Evolutionary conservation across 768 basidiomycete species (phyloP).

Genomic region (Mycena crocata): DNA sequence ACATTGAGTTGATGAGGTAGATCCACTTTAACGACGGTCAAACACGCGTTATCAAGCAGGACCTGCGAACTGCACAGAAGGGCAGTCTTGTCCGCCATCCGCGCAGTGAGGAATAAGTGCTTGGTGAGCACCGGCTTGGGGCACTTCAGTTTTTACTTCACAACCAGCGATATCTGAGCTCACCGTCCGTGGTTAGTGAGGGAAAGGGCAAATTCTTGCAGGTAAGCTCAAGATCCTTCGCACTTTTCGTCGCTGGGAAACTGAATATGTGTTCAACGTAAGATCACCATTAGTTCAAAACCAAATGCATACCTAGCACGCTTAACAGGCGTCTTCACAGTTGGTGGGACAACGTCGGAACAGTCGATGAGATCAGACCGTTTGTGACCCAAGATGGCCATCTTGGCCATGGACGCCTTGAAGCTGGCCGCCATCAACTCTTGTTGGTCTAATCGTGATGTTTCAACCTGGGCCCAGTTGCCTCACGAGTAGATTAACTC

Average conservation of each 20-base stretch:
- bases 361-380: conserved; percentile 5
- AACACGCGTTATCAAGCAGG: conserved; percentile 10
- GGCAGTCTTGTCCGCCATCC: conserved; percentile 6
- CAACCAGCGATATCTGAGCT: neutral
- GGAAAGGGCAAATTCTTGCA: neutral
- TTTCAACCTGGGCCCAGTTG: no score
- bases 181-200: conserved; percentile 5
- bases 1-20: no score
- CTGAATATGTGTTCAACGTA: neutral
- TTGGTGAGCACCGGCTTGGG: neutral
- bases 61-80: neutral
- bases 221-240: conserved; percentile 10
- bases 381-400: conserved; percentile 2
- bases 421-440: conserved; percentile 7
- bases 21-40: no score
- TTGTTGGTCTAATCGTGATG: conserved; percentile 4
- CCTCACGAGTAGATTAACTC: neutral
- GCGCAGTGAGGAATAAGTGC: conserved; percentile 14
- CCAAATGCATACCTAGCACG: neutral
- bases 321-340: neutral
- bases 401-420: conserved; percentile 9
- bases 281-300: no score
- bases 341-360: conserved; percentile 7
- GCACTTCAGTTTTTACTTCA: neutral
- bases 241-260: conserved; percentile 15